Evolutionary conservation across 208 protist genomes (phyloP), one percentile per base, ranked within the genome.

Genomic region (Trypanosoma theileri): DNA sequence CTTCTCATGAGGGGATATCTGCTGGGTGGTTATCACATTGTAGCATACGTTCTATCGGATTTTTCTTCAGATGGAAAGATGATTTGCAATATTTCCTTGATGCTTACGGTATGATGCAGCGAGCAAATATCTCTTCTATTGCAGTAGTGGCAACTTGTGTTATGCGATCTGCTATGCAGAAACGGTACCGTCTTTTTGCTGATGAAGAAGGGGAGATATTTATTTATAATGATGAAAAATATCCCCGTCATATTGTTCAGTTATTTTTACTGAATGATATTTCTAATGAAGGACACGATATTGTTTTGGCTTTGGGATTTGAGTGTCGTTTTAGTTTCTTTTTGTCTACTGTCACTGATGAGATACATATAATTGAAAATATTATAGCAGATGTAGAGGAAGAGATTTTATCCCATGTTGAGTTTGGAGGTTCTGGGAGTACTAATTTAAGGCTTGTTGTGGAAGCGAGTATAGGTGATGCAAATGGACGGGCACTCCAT

Each of bases 251-350:
- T 22, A 35, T 92, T 21, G 68, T 92, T 62, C 89, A 92, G 71
- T 84, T 88, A 48, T 90, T 95, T 52, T 75, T 79, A 8, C 59
- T 87, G 11, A 44, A 63, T 28, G 60, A 19, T 24, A 69, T 19
- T 52, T 42, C 12, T 24, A 8, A 57, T 45, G 69, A 69, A 28
- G 54, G 57, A 28, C 53, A 35, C 28, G 28, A 35, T 35, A 35
- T 35, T 35, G 4, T 40, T 26, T 55, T 92, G 4, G 86, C 86
- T 2, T 75, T 73, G 21, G 81, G 72, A 45, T 87, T 91, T 62
- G 86, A 95, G 73, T 90, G 84, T 51, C 86, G 89, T 16, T 80
- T 92, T 28, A 87, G 80, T 69, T 91, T 85, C 54, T 78, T 92
- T 71, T 44, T 80, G n/a, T 79, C 71, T 59, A 73, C 73, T 60